phyloP scores from a whole-genome alignment of 2,329 filamentous ascomycete genomes.

The Emydomyces testavorans region DNA sequence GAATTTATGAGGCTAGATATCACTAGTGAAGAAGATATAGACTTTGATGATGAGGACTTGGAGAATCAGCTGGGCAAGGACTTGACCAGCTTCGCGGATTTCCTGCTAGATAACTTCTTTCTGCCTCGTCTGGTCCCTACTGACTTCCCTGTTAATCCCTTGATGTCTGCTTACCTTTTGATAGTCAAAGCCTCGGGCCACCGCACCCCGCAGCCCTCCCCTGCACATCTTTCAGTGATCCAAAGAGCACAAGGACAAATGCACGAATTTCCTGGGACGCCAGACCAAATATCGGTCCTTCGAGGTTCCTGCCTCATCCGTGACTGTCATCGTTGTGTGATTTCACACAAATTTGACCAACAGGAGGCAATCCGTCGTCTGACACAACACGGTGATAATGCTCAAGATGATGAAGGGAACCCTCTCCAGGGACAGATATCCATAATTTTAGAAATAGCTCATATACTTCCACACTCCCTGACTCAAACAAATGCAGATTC shows the following conservation, averaged over 20 bases:
- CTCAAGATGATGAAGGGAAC: too few relatives aligned
- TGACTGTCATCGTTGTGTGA: too few relatives aligned
- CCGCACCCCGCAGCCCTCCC: conserved; percentile 15
- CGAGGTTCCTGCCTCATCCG: conserved; percentile 12
- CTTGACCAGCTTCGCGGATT: conserved; percentile 13
- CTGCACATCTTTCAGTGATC: conserved; percentile 13
- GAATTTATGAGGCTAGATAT: conserved; percentile 3
- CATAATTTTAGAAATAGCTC: too few relatives aligned
- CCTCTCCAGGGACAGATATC: too few relatives aligned
- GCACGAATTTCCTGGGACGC: conserved; percentile 11
- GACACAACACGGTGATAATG: too few relatives aligned
- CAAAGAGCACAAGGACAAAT: conserved; percentile 7
- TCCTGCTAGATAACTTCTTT: conserved; percentile 17
- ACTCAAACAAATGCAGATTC: too few relatives aligned
- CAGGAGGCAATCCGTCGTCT: too few relatives aligned
- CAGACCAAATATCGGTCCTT: conserved; percentile 13
- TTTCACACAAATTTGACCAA: too few relatives aligned
- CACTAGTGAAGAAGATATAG: conserved; percentile 5
- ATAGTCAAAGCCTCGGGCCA: conserved; percentile 15
- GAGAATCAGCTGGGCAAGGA: neutral
- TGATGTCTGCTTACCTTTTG: conserved; percentile 11
- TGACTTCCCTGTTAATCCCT: neutral
- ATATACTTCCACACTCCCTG: too few relatives aligned
- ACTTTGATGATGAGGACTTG: conserved; percentile 6
- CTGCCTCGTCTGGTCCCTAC: conserved; percentile 13